phyloP scores from a whole-genome alignment of 768 basidiomycete species.

The Piloderma croceum region DNA sequence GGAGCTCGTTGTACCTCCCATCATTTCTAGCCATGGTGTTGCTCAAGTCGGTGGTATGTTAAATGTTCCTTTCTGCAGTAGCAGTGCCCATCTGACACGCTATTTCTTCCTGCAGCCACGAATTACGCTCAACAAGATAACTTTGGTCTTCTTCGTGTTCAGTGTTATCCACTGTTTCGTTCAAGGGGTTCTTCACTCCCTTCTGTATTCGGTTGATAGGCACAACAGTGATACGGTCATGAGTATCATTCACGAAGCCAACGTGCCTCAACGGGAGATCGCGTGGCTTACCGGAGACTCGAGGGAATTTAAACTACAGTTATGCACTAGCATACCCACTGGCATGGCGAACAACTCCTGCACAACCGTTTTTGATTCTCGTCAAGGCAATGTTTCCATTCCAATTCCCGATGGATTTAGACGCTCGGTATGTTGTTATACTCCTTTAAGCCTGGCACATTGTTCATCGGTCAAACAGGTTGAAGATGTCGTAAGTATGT shows the following conservation, averaged over 20 bases:
- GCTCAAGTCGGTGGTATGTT: slow-evolving; percentile 2
- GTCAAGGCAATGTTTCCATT: not conserved
- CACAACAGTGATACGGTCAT: slow-evolving; percentile 33
- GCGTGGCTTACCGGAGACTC: slow-evolving; percentile 14
- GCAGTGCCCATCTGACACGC: not conserved
- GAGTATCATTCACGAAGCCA: slow-evolving; percentile 31
- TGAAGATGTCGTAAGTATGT: too few species aligned
- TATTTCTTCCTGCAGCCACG: slow-evolving; percentile 20
- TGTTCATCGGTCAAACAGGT: too few species aligned
- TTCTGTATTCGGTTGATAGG: slow-evolving; percentile 42
- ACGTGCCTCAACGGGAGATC: slow-evolving; percentile 32
- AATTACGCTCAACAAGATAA: slow-evolving; percentile 26
- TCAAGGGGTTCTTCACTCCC: slow-evolving; percentile 47
- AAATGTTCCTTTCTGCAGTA: not conserved
- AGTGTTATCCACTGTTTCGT: slow-evolving; percentile 46
- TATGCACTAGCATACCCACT: slow-evolving; percentile 25
- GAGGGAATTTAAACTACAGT: slow-evolving; percentile 17
- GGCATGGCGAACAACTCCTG: slow-evolving; percentile 5
- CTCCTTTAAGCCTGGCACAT: too few species aligned
- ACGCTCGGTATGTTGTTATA: too few species aligned
- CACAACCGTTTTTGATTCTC: slow-evolving; percentile 6
- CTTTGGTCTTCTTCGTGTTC: slow-evolving; percentile 44
- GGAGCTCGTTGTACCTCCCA: too few species aligned
- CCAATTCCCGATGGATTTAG: too few species aligned
- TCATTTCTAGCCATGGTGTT: too few species aligned